Percentiles rank a stretch among this genome's conserved stretches.
These are phyloP conservation scores for Trebouxia sp. DNA, from an alignment of 139 green algal species.

Conservation along the genomic window DNA sequence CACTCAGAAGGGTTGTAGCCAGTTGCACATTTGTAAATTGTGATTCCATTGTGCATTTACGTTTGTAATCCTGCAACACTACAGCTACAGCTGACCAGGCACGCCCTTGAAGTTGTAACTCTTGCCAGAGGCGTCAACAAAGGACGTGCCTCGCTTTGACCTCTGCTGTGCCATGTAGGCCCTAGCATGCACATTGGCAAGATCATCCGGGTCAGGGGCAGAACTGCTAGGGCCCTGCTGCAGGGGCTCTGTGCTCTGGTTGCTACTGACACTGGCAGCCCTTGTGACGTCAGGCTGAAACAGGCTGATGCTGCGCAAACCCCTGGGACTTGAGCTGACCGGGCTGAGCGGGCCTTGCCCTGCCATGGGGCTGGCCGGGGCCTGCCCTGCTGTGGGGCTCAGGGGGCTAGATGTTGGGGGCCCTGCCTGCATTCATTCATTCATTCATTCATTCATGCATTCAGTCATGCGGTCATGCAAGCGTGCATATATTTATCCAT, in stretches of 20 bases:
- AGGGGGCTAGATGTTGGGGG: too few species aligned
- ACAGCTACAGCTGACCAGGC: background rate
- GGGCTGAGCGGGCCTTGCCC: too few species aligned
- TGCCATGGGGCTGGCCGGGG: too few species aligned
- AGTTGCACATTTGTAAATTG: too few species aligned
- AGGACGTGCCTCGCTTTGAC: background rate
- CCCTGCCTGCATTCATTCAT: too few species aligned
- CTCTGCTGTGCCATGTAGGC: constrained; percentile 17
- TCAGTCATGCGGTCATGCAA: too few species aligned
- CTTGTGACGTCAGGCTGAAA: background rate
- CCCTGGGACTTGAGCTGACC: background rate
- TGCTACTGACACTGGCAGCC: background rate
- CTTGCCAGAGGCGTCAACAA: constrained; percentile 16
- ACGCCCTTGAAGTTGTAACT: constrained; percentile 3
- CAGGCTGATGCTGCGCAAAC: constrained; percentile 15
- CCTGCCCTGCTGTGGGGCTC: too few species aligned
- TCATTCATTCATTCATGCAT: too few species aligned
- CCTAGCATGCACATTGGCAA: background rate
- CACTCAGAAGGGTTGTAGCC: background rate
- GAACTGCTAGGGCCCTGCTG: background rate
- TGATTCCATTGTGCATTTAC: too few species aligned
- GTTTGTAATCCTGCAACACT: background rate
- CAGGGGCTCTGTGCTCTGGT: constrained; percentile 1
- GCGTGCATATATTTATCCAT: too few species aligned
- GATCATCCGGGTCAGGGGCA: background rate